Evolutionary conservation across 1,284 basidiomycete species (phyloP).

Genomic region (Xerocomus nothofagi): DNA sequence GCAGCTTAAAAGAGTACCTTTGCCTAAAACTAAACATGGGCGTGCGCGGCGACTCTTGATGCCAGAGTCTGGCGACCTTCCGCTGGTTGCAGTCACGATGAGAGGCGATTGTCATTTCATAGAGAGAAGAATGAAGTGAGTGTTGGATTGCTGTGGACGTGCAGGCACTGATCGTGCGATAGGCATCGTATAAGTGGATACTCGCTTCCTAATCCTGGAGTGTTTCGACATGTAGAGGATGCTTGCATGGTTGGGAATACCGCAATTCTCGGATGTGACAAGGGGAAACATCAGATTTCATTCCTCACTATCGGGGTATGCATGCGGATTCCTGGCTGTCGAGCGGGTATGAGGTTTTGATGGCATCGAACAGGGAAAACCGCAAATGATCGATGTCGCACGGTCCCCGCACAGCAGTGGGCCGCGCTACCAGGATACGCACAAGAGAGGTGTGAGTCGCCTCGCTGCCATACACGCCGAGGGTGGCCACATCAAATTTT

Average conservation of each 20-base stretch:
- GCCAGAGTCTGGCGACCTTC: conserved; percentile 35
- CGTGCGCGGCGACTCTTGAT: conserved; percentile 45
- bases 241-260: conserved; percentile 43
- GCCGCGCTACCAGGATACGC: conserved; percentile 28
- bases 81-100: conserved; percentile 50
- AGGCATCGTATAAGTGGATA: conserved; percentile 40
- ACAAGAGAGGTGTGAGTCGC: conserved; percentile 39
- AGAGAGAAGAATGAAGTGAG: conserved; percentile 36
- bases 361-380: conserved; percentile 24
- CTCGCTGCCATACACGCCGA: conserved; percentile 38
- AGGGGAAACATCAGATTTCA: conserved; percentile 42
- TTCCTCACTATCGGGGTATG: conserved; percentile 38
- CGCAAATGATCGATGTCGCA: conserved; percentile 34
- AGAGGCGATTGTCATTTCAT: conserved; percentile 52
- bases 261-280: conserved; percentile 45
- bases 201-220: conserved; percentile 44
- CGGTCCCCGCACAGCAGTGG: conserved; percentile 30
- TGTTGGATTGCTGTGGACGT: conserved; percentile 10
- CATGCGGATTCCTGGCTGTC: conserved; percentile 27
- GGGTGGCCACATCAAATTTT: conserved; percentile 37
- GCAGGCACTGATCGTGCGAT: conserved; percentile 13
- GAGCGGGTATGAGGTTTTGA: conserved; percentile 17
- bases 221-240: conserved; percentile 43
- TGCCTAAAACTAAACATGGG: conserved; percentile 43
- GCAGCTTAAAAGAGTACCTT: conserved; percentile 29